Conservation (phyloP, 2,329 filamentous ascomycete species). For the Aureobasidium namibiae region DNA sequence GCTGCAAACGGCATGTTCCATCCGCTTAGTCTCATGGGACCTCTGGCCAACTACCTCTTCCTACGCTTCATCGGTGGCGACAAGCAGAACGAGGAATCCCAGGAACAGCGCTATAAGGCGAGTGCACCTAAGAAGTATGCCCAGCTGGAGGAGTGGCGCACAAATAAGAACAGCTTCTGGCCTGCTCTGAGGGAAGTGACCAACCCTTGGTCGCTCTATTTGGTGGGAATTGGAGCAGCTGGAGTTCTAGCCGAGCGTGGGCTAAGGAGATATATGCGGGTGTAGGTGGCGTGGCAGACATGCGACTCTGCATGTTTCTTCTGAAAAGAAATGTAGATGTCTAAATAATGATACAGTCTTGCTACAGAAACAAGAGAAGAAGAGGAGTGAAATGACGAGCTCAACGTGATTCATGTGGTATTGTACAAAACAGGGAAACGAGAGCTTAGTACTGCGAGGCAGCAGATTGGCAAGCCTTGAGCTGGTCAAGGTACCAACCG, state of each 20-base stretch:
- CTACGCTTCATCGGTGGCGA: slow-evolving; percentile 51
- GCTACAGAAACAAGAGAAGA: not conserved
- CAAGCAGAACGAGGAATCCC: slow-evolving; percentile 45
- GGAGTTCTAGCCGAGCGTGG: slow-evolving; percentile 41
- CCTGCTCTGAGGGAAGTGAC: slow-evolving; percentile 40
- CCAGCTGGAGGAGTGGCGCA: slow-evolving; percentile 45
- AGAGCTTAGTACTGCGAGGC: slow-evolving; percentile 38
- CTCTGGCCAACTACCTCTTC: slow-evolving; percentile 51
- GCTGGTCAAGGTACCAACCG: slow-evolving; percentile 95
- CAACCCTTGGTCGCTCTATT: slow-evolving; percentile 50
- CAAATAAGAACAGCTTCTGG: slow-evolving; percentile 54
- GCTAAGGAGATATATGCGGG: slow-evolving; percentile 19
- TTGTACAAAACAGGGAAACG: slow-evolving; percentile 1
- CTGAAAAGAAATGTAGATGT: not conserved
- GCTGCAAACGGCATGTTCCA: slow-evolving; percentile 48
- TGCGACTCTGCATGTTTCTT: not conserved
- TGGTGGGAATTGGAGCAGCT: slow-evolving; percentile 42
- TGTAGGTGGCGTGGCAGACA: slow-evolving; percentile 8
- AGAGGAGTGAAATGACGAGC: not conserved
- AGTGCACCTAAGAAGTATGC: slow-evolving; percentile 44
- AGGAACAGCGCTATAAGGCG: slow-evolving; percentile 45
- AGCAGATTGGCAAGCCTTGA: slow-evolving; percentile 49
- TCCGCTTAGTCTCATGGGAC: slow-evolving; percentile 47
- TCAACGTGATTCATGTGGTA: slow-evolving; percentile 5
- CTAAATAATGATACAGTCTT: slow-evolving; percentile 8